Percentiles rank a stretch among this genome's conserved stretches.
These are phyloP conservation scores for Colletotrichum ledebouriae DNA, from an alignment of 2,329 filamentous ascomycete species.

Conservation along the genomic window DNA sequence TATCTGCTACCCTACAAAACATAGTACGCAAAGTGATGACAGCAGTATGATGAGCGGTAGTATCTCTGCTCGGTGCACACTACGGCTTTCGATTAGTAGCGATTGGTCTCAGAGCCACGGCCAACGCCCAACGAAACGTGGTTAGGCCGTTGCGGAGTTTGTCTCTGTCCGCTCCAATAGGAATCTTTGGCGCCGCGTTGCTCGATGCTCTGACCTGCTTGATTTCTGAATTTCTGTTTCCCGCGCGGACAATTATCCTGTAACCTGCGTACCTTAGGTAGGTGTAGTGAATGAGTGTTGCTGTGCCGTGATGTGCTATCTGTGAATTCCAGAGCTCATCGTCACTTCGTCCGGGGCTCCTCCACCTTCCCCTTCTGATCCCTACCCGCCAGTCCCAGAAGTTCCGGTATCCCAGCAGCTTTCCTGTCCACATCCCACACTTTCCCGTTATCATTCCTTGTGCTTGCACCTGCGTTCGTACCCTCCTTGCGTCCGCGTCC, in stretches of 20 bases:
- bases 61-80: neutral
- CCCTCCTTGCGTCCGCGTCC: neutral
- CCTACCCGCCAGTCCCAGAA: slow-evolving; percentile 14
- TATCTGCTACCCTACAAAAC: slow-evolving; percentile 5
- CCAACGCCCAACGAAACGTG: slow-evolving; percentile 22
- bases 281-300: no score
- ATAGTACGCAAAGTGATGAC: slow-evolving; percentile 16
- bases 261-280: no score
- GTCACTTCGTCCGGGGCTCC: neutral
- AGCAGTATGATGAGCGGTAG: slow-evolving; percentile 15
- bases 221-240: neutral
- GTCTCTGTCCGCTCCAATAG: slow-evolving; percentile 23
- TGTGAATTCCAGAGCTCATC: slow-evolving; percentile 2
- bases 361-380: neutral
- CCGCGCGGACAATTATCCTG: neutral
- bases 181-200: slow-evolving; percentile 29
- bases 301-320: neutral
- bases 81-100: no score
- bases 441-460: neutral
- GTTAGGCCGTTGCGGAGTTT: slow-evolving; percentile 34
- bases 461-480: neutral
- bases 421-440: neutral
- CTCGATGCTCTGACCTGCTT: neutral
- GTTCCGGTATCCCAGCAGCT: neutral
- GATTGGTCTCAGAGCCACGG: neutral